These are phyloP conservation scores for Fusarium equiseti DNA, from an alignment of 2,329 filamentous ascomycete genomes.

Conservation along the genomic window DNA sequence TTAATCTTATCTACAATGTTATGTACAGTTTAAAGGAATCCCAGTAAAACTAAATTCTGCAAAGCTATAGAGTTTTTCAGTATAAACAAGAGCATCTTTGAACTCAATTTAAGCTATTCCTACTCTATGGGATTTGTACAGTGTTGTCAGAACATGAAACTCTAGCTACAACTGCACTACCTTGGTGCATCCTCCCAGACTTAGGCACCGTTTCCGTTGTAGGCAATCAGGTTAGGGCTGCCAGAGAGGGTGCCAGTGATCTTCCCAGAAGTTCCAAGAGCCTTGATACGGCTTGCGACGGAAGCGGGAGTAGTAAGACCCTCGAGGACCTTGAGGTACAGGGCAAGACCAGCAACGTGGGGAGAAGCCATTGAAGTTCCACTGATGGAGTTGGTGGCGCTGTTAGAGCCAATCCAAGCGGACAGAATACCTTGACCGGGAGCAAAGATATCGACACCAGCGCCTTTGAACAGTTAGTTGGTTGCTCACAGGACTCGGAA, in stretches of 20 bases:
- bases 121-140: neutral
- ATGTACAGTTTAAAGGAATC: too few species aligned
- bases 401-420: neutral
- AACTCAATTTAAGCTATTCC: neutral
- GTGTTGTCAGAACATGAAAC: neutral
- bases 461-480: neutral
- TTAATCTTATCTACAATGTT: too few species aligned
- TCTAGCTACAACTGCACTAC: neutral
- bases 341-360: neutral
- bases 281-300: neutral
- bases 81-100: neutral
- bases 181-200: neutral
- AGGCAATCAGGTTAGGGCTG: conserved; percentile 1
- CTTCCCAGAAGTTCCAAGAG: neutral
- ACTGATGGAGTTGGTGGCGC: neutral
- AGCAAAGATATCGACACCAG: conserved; percentile 1
- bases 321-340: neutral
- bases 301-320: neutral
- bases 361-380: neutral
- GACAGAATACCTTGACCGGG: neutral
- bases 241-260: neutral
- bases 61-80: too few species aligned
- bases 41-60: rapidly evolving
- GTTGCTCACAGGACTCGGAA: too few species aligned
- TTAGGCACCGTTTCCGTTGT: neutral